Evolutionary conservation across 2,329 filamentous ascomycete genomes (phyloP), one percentile per base, ranked within the genome.

Genomic region (Trichoderma asperellum): DNA sequence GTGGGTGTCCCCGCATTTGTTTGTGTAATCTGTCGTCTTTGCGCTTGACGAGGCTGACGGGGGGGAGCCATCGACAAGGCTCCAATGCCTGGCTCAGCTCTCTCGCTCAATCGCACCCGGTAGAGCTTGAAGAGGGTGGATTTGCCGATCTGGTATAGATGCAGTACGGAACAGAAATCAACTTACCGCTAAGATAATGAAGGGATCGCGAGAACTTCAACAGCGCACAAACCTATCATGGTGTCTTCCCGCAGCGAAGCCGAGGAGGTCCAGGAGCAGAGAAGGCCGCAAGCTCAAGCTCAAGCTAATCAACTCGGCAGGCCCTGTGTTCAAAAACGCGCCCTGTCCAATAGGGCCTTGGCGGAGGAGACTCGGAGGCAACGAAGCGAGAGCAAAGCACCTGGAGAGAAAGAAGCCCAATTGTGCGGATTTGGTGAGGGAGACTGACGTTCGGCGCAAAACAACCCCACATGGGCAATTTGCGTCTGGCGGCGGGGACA

Each of bases 151-250:
- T 21, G 21, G 47, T 34, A 32, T n/a, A 63, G 34, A n/a, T 21
- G 24, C 12, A 10, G 16, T 47, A n/a, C 2, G 14, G 11, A n/a
- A 21, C 14, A 49, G 14, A 35, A 49, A 18, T 2, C 55, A 7
- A 68, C 69, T 79, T 74, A 83, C 81, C 79, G 80, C 79, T 83
- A 83, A 75, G 75, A 81, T 71, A 76, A 78, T 75, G 73, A 78
- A 72, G 77, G 73, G 72, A 74, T 75, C 72, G 74, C 72, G 73
- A 74, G 71, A 72, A 76, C 74, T 70, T 73, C 70, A 74, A 75
- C 72, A 73, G 75, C 74, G 75, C 77, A 75, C 78, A 80, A 82
- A 78, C 76, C 75, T 79, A 80, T 81, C 81, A 82, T 82, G 76
- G 74, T 82, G 80, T 77, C 78, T 77, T 76, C 73, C 74, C 74